Conservation (phyloP, 345 rosid species). For the Camelina laxa region DNA sequence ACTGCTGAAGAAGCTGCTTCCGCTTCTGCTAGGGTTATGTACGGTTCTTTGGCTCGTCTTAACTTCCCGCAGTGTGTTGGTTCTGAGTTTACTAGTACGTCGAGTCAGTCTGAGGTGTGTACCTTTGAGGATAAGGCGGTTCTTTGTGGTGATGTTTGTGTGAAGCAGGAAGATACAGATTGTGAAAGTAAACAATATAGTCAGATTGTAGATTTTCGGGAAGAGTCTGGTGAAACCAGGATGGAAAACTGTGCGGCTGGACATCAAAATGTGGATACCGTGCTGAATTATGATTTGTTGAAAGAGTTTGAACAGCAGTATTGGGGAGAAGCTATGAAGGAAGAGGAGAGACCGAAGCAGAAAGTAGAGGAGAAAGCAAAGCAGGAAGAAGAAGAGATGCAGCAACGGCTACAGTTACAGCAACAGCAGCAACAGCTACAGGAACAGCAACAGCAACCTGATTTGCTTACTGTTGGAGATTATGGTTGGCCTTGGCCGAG, state of each 20-base stretch:
- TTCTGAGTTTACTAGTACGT: conserved; percentile 42
- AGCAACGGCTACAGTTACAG: not conserved
- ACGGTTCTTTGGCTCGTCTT: conserved; percentile 67
- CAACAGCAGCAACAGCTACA: not conserved
- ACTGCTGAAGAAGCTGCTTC: conserved; percentile 74
- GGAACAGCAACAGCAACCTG: not conserved
- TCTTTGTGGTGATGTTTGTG: conserved; percentile 9
- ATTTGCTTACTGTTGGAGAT: conserved; percentile 35
- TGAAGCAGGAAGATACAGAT: conserved; percentile 38
- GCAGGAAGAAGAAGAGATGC: conserved; percentile 24
- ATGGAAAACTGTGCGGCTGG: not conserved
- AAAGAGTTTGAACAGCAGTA: conserved; percentile 38
- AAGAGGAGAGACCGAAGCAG: conserved; percentile 19
- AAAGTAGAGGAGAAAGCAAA: conserved; percentile 28
- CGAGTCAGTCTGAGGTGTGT: conserved; percentile 57
- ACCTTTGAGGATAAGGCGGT: conserved; percentile 42
- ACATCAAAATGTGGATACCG: not conserved
- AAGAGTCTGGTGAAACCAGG: conserved; percentile 14
- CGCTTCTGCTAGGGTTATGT: conserved; percentile 81
- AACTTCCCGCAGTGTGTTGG: conserved; percentile 51
- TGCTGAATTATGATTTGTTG: conserved; percentile 8
- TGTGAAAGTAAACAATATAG: conserved; percentile 38
- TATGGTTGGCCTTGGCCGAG: conserved; percentile 29
- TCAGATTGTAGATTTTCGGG: conserved; percentile 6
- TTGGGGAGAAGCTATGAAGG: conserved; percentile 9